Base-by-base conservation (phyloP, 805 yeast genomes). In the Cyberlindnera euphorbiae region DNA sequence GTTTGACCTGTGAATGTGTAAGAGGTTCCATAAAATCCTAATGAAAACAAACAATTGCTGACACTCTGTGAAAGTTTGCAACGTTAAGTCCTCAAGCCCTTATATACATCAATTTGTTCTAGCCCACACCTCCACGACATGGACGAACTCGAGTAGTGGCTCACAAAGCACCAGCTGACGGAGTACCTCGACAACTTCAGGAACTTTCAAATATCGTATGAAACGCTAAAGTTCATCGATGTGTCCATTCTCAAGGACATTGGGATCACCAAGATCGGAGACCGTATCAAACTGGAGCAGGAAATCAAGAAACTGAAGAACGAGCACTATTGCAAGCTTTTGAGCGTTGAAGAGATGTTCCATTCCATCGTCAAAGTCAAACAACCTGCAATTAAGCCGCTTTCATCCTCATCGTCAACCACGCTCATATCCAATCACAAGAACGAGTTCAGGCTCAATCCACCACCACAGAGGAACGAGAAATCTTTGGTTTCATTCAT, bases 231-330 rank as follows among this genome's bases (percentile, higher is more conserved):
- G 13, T 57, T 46, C 33, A 23, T 67, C n/a, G 95, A 85, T 50
- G 66, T 71, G 28, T 66, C 61, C 6, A 74, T 87, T 1, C 67
- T 90, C 38, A 73, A 70, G 32, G 93, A 82, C 38, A 55, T 93
- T 9, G 95, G 96, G 0, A 59, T 90, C 9, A 44, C 50, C n/a
- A 81, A 76, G 45, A 74, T 90, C 12, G 97, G 97, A 1, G 97
- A 93, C 56, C 64, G 96, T 18, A 65, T 90, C 15, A 66, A 82
- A 19, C 59, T 90, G 9, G 75, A 80, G 49, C 64, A 75, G 12
- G 79, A 81, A 15, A 66, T 84, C 4, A 64, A 71, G 21, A 56
- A 64, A 28, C 49, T 77, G 60, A 32, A 55, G 45, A 32, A 46
- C 50, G 27, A 33, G 4, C 35, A 42, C 14, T 19, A 32, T 8